Percentiles rank a stretch among this genome's conserved stretches.
These are phyloP conservation scores for Stachybotrys elegans DNA, from an alignment of 2,329 filamentous ascomycete species.

Conservation along the genomic window DNA sequence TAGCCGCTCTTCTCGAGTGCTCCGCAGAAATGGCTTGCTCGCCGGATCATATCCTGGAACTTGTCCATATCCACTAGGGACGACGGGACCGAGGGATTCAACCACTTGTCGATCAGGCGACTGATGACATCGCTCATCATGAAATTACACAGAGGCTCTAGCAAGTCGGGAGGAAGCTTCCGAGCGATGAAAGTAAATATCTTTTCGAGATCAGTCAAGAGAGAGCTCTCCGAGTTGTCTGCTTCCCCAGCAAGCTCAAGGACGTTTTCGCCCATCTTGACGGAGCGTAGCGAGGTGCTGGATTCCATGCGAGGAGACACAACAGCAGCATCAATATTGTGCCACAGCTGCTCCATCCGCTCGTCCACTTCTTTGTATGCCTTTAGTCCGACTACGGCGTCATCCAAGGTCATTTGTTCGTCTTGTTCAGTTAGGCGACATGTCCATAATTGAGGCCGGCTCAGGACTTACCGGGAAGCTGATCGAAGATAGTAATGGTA, in stretches of 20 bases:
- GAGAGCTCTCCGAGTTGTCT: constrained; percentile 39
- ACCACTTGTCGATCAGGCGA: constrained; percentile 67
- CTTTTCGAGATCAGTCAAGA: constrained; percentile 49
- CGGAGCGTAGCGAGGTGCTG: constrained; percentile 26
- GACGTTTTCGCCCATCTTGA: constrained; percentile 37
- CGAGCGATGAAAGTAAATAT: constrained; percentile 47
- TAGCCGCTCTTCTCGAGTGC: constrained; percentile 59
- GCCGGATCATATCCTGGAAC: constrained; percentile 67
- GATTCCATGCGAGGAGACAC: constrained; percentile 53
- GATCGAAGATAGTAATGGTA: constrained; percentile 51
- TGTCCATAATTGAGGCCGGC: too few relatives aligned
- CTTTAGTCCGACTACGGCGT: constrained; percentile 51
- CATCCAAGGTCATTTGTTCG: constrained; percentile 46
- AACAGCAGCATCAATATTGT: constrained; percentile 56
- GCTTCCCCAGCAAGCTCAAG: constrained; percentile 38
- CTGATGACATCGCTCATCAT: constrained; percentile 67
- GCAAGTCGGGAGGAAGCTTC: constrained; percentile 48
- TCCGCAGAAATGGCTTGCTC: constrained; percentile 59
- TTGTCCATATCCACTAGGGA: constrained; percentile 64
- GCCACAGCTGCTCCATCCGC: constrained; percentile 56
- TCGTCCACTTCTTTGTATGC: constrained; percentile 58
- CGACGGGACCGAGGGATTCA: constrained; percentile 71
- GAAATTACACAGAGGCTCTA: constrained; percentile 57
- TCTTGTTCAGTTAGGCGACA: too few relatives aligned
- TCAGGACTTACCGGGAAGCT: constrained; percentile 43